Evolutionary conservation across 768 basidiomycete species (phyloP).

Genomic region (Macrolepiota fuliginosa): DNA sequence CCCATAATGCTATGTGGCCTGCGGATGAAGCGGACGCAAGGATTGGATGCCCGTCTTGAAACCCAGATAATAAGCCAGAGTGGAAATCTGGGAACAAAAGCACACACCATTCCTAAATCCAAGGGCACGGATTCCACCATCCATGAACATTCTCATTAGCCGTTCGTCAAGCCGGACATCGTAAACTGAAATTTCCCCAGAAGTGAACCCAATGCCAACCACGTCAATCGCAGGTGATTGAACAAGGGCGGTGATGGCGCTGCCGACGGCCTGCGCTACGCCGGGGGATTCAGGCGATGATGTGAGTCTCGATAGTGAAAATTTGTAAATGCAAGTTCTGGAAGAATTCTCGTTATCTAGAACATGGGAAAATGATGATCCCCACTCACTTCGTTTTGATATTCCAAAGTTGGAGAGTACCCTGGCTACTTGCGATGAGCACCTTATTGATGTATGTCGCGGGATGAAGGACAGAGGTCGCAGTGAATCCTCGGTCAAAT

Average conservation of each 20-base stretch:
- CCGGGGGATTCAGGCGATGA: conserved; percentile 24
- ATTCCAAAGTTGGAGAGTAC: conserved; percentile 92
- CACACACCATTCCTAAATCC: conserved; percentile 83
- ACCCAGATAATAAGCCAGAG: conserved; percentile 6
- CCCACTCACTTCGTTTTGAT: conserved; percentile 69
- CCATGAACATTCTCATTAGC: conserved; percentile 87
- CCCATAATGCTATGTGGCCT: conserved; percentile 93
- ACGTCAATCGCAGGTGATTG: conserved; percentile 98
- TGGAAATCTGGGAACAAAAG: neutral
- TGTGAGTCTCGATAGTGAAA: conserved; percentile 54
- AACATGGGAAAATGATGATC: neutral
- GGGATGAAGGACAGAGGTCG: conserved; percentile 85
- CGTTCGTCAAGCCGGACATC: conserved; percentile 90
- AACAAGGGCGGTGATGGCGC: conserved; percentile 71
- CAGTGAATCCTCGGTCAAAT: conserved; percentile 83
- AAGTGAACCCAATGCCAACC: conserved; percentile 86
- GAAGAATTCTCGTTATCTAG: neutral
- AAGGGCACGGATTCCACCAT: conserved; percentile 76
- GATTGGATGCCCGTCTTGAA: conserved; percentile 79
- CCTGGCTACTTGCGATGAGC: conserved; percentile 78
- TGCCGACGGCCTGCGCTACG: conserved; percentile 25
- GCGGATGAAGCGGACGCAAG: conserved; percentile 84
- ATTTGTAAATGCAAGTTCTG: conserved; percentile 84
- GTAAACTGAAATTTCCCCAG: conserved; percentile 85
- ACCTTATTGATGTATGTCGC: conserved; percentile 97